phyloP scores from a whole-genome alignment of 2,329 filamentous ascomycete genomes.

The Aspergillus carbonarius region DNA sequence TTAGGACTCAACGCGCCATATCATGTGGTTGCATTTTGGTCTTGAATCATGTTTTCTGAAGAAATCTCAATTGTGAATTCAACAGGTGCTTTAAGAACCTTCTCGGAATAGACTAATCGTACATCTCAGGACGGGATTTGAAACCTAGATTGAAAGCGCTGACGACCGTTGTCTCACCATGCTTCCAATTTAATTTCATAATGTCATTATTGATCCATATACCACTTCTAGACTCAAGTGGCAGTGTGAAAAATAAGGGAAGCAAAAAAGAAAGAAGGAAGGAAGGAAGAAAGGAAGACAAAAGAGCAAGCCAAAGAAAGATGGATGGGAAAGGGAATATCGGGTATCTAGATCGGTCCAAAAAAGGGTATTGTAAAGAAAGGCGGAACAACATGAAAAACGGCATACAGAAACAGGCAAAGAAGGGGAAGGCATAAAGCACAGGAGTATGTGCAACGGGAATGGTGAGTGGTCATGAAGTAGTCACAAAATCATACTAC shows the following conservation, averaged over 20 bases:
- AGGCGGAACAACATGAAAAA: constrained; percentile 14
- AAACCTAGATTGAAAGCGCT: not conserved
- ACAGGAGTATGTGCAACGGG: not conserved
- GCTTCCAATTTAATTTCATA: no score
- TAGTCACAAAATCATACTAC: not conserved
- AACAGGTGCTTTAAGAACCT: no score
- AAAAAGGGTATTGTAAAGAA: constrained; percentile 19
- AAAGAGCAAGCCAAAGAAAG: constrained; percentile 3
- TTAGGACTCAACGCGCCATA: no score
- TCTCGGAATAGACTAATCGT: no score
- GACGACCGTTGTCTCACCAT: not conserved
- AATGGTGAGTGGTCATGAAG: not conserved
- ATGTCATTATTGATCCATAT: not conserved
- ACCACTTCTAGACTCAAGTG: not conserved
- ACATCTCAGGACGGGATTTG: not conserved
- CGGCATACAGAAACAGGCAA: no score
- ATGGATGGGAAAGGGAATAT: constrained; percentile 19
- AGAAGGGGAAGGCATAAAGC: not conserved
- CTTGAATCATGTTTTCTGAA: no score
- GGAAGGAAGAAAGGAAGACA: not conserved
- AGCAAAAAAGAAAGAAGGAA: not conserved
- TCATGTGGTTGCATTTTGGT: no score
- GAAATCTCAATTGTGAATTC: no score
- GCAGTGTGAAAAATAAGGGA: not conserved
- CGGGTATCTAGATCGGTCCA: constrained; percentile 23